phyloP scores from a whole-genome alignment of 176 grass and related monocot genomes.

The Urochloa ruziziensis region DNA sequence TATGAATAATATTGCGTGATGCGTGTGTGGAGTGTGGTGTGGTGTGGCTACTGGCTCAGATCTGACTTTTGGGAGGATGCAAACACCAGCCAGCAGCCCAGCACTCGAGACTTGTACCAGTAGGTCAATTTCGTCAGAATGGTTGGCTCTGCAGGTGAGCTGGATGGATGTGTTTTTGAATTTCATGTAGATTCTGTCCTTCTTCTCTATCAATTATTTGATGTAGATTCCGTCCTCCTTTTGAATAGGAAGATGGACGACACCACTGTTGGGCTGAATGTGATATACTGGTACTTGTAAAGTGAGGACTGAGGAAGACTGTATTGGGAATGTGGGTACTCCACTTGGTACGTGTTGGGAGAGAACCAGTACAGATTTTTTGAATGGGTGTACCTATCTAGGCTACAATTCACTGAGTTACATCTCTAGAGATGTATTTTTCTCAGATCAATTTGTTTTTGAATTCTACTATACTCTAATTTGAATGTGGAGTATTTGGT shows the following conservation, averaged over 20 bases:
- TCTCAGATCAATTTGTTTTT: not conserved
- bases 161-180: slow-evolving; percentile 31
- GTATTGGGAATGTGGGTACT: not conserved
- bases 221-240: not conserved
- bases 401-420: not conserved
- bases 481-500: too few relatives aligned
- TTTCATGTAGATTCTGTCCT: not conserved
- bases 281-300: not conserved
- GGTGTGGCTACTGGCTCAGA: slow-evolving; percentile 23
- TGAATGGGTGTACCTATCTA: not conserved
- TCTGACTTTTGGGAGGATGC: slow-evolving; percentile 11
- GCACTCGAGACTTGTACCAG: not conserved
- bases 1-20: slow-evolving; percentile 31
- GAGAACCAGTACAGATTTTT: not conserved
- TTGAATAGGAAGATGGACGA: not conserved
- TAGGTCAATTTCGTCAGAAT: slow-evolving; percentile 7
- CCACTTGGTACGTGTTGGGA: not conserved
- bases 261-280: not conserved
- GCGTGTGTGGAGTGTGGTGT: too few relatives aligned
- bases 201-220: not conserved
- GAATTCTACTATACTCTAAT: too few relatives aligned
- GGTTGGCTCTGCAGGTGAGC: slow-evolving; percentile 5
- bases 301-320: not conserved
- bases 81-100: slow-evolving; percentile 1
- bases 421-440: not conserved